A percentile compares a stretch with the other conserved stretches of the same genome.
These are phyloP conservation scores for Periconia sp. DNA, from an alignment of 2,329 filamentous ascomycete species.

Conservation along the genomic window DNA sequence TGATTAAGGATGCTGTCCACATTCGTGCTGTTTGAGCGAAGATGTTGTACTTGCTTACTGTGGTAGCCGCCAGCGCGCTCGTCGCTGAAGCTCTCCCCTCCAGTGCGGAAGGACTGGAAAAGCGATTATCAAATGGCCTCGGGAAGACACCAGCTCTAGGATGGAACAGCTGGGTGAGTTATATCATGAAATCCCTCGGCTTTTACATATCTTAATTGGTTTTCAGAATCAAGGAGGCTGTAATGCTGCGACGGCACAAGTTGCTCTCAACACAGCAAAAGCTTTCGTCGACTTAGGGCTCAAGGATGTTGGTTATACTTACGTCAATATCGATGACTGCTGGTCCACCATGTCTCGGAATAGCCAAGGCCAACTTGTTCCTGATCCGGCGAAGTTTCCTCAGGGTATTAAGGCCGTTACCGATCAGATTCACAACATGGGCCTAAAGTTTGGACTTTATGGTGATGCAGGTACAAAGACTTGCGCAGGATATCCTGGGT, in stretches of 20 bases:
- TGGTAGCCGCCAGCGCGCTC: neutral
- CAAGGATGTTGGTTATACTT: slow-evolving; percentile 56
- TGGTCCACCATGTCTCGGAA: slow-evolving; percentile 52
- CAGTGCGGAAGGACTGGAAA: neutral
- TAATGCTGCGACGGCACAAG: slow-evolving; percentile 2
- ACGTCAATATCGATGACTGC: slow-evolving; percentile 64
- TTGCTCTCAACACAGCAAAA: slow-evolving; percentile 8
- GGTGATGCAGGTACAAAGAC: slow-evolving; percentile 54
- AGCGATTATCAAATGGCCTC: slow-evolving; percentile 13
- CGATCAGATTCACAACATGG: slow-evolving; percentile 56
- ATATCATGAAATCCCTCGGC: neutral
- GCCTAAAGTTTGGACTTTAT: slow-evolving; percentile 65
- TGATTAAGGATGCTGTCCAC: neutral
- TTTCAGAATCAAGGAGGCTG: slow-evolving; percentile 8
- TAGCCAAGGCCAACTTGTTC: slow-evolving; percentile 35
- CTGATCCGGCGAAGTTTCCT: slow-evolving; percentile 59
- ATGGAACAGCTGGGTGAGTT: slow-evolving; percentile 15
- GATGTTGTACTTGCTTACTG: neutral
- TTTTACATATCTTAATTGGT: neutral
- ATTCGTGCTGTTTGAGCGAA: neutral
- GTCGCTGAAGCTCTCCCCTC: neutral
- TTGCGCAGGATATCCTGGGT: slow-evolving; percentile 60
- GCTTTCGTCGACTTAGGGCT: slow-evolving; percentile 10
- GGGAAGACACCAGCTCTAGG: slow-evolving; percentile 12
- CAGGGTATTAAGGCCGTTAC: slow-evolving; percentile 59